Evolutionary conservation across 2,329 filamentous ascomycete species (phyloP).

Genomic region (Calonectria pseudoreteaudii): DNA sequence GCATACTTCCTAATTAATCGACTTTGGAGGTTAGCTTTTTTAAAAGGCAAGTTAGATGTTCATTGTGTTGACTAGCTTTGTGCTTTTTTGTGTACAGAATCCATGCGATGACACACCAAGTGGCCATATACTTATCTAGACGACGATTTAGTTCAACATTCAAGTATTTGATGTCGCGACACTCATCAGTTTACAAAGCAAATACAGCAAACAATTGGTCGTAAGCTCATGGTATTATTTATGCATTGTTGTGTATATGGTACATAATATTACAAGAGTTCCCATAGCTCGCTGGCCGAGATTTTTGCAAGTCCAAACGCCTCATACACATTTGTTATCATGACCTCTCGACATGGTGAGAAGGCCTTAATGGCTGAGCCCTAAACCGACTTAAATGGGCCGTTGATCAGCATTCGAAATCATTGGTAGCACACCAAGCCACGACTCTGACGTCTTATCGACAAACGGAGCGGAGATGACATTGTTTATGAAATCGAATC

Average conservation of each 20-base stretch:
- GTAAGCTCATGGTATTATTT: background rate
- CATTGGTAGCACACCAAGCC: background rate
- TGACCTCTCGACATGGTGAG: background rate
- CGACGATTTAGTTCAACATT: background rate
- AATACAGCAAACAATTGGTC: too few species aligned
- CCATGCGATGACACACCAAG: too few species aligned
- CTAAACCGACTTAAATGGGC: background rate
- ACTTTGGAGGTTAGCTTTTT: too few species aligned
- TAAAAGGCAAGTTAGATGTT: too few species aligned
- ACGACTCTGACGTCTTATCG: background rate
- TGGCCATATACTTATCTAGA: too few species aligned
- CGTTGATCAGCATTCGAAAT: background rate
- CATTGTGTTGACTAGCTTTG: too few species aligned
- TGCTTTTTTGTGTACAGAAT: too few species aligned
- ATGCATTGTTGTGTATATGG: background rate
- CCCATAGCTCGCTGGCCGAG: background rate
- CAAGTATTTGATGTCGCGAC: too few species aligned
- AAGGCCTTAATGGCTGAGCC: background rate
- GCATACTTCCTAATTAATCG: too few species aligned
- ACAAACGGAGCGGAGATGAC: conserved; percentile 26
- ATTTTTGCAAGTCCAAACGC: conserved; percentile 12
- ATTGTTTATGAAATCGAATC: background rate
- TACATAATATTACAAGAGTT: conserved; percentile 20
- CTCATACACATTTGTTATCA: conserved; percentile 1
- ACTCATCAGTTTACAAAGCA: too few species aligned